These are phyloP conservation scores for Cyberlindnera samutprakarnensis DNA, from an alignment of 805 yeast species.

Conservation along the genomic window DNA sequence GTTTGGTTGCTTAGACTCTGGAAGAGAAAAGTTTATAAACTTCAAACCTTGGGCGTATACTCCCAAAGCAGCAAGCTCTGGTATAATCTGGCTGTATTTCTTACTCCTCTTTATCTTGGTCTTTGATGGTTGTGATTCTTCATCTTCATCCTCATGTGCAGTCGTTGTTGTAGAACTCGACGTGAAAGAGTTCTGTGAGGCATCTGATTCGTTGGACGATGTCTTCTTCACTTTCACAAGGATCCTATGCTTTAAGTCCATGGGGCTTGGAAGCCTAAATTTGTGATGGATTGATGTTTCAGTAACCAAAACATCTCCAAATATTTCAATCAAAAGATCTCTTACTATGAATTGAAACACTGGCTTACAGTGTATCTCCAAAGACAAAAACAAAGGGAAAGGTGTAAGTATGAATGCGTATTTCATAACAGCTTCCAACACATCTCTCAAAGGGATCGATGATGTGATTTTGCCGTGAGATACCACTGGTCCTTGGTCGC, in stretches of 20 bases:
- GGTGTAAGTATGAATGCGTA: slow-evolving; percentile 88
- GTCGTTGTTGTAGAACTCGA: slow-evolving; percentile 1
- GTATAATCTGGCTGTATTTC: slow-evolving; percentile 22
- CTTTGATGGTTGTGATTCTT: slow-evolving; percentile 26
- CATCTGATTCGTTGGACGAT: slow-evolving; percentile 1
- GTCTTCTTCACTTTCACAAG: slow-evolving; percentile 67
- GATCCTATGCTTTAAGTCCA: slow-evolving; percentile 59
- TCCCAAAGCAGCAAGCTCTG: slow-evolving; percentile 52
- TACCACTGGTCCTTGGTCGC: slow-evolving; percentile 72
- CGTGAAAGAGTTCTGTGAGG: slow-evolving; percentile 17
- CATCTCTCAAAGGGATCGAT: slow-evolving; percentile 61
- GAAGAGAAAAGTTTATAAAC: slow-evolving; percentile 75
- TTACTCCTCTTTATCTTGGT: slow-evolving; percentile 4
- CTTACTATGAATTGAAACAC: slow-evolving; percentile 60
- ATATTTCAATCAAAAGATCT: slow-evolving; percentile 40
- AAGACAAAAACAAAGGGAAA: slow-evolving; percentile 75
- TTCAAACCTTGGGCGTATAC: slow-evolving; percentile 60
- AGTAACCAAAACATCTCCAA: slow-evolving; percentile 47
- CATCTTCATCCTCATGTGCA: slow-evolving; percentile 22
- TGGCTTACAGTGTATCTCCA: slow-evolving; percentile 73
- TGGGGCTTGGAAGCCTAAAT: slow-evolving; percentile 63
- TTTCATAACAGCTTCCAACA: slow-evolving; percentile 64
- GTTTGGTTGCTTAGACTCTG: slow-evolving; percentile 71
- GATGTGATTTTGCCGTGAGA: slow-evolving; percentile 88
- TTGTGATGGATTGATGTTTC: slow-evolving; percentile 21